phyloP scores from a whole-genome alignment of 1,139 yeast species.

The Saccharomyces hybrid region DNA sequence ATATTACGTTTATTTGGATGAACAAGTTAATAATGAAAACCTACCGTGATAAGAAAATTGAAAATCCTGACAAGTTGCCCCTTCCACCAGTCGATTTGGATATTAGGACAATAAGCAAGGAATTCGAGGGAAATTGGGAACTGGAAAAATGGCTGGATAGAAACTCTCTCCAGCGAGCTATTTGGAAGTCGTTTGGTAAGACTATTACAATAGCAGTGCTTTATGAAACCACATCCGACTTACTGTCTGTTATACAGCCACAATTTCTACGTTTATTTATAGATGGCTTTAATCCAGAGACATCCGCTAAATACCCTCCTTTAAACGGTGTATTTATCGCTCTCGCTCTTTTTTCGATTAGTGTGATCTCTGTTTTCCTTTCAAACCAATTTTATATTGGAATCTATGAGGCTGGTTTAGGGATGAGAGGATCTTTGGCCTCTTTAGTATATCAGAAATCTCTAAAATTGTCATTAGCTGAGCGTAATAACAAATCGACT shows the following conservation, averaged over 20 bases:
- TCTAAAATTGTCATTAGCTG: slow-evolving; percentile 41
- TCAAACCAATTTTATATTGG: slow-evolving; percentile 47
- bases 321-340: slow-evolving; percentile 49
- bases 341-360: slow-evolving; percentile 42
- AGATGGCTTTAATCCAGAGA: slow-evolving; percentile 37
- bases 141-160: slow-evolving; percentile 29
- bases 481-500: slow-evolving; percentile 40
- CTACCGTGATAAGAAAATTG: slow-evolving; percentile 38
- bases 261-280: slow-evolving; percentile 47
- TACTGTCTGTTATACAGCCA: slow-evolving; percentile 48
- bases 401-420: slow-evolving; percentile 46
- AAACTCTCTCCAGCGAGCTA: slow-evolving; percentile 38
- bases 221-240: slow-evolving; percentile 41
- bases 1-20: slow-evolving; percentile 57
- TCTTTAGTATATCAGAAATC: slow-evolving; percentile 47
- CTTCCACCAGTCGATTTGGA: slow-evolving; percentile 44
- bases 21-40: slow-evolving; percentile 46
- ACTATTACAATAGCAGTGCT: slow-evolving; percentile 38
- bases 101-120: slow-evolving; percentile 35
- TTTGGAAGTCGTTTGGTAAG: slow-evolving; percentile 44
- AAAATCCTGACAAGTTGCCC: slow-evolving; percentile 48
- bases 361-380: slow-evolving; percentile 41
- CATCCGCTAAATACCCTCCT: slow-evolving; percentile 32
- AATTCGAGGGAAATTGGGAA: slow-evolving; percentile 36
- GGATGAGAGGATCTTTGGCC: slow-evolving; percentile 45